Evolutionary conservation across 805 yeast genomes (phyloP).

Genomic region (Lipomyces yamanashiensis): DNA sequence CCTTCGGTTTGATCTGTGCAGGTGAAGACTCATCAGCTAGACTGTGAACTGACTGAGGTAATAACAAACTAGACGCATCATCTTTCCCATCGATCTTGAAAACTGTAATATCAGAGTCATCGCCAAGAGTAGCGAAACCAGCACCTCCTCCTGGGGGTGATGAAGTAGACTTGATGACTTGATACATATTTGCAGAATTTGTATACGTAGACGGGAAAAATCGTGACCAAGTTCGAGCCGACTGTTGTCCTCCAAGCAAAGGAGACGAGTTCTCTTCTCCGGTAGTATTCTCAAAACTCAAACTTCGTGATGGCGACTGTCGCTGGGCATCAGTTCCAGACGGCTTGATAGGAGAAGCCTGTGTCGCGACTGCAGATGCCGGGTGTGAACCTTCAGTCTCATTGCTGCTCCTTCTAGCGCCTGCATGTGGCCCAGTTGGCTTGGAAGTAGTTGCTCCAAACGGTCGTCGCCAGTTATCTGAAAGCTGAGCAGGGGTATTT

Average conservation of each 20-base stretch:
- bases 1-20: constrained; percentile 24
- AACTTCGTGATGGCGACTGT: constrained; percentile 22
- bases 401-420: neutral
- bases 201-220: constrained; percentile 30
- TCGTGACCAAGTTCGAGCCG: constrained; percentile 26
- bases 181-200: neutral
- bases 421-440: neutral
- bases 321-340: constrained; percentile 2
- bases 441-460: neutral
- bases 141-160: constrained; percentile 18
- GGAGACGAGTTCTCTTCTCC: constrained; percentile 11
- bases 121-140: neutral
- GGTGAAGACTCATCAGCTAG: constrained; percentile 29
- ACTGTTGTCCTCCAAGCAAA: constrained; percentile 4
- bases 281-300: neutral
- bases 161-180: neutral
- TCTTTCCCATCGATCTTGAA: constrained; percentile 10
- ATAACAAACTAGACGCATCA: constrained; percentile 13
- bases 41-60: constrained; percentile 30
- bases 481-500: constrained; percentile 25
- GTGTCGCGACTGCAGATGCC: constrained; percentile 13
- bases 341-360: constrained; percentile 22
- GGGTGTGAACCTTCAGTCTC: neutral
- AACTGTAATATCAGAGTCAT: constrained; percentile 5
- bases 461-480: constrained; percentile 34